phyloP scores from a whole-genome alignment of 2,329 filamentous ascomycete genomes.

The Leptoxyphium fumago region DNA sequence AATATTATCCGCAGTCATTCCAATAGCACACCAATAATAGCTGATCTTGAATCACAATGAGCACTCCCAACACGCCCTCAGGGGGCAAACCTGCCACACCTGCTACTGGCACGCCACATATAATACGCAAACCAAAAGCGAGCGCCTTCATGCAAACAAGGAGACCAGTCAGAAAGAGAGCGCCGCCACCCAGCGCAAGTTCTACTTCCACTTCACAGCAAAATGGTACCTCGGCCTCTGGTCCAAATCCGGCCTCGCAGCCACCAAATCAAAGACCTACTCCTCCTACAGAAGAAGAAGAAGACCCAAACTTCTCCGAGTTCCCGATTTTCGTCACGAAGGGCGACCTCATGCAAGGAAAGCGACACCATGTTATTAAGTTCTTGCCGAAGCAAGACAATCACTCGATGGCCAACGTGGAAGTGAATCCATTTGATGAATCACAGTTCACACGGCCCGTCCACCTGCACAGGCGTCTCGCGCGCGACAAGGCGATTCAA shows the following conservation, averaged over 20 bases:
- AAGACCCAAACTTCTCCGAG: constrained; percentile 27
- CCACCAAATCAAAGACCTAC: not conserved
- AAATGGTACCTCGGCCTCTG: not conserved
- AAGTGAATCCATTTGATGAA: constrained; percentile 56
- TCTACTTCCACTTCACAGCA: too few species aligned
- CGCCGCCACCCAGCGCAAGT: not conserved
- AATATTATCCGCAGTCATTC: too few species aligned
- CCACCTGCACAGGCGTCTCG: constrained; percentile 76
- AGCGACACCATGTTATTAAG: constrained; percentile 79
- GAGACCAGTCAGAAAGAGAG: not conserved
- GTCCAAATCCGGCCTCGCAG: not conserved
- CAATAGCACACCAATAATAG: too few species aligned
- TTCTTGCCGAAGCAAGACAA: constrained; percentile 43
- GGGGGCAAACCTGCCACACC: constrained; percentile 1
- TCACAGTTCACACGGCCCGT: constrained; percentile 78
- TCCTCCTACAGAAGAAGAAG: constrained; percentile 7
- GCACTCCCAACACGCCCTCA: not conserved
- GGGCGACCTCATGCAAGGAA: constrained; percentile 58
- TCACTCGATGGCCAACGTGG: constrained; percentile 9
- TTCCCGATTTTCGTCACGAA: constrained; percentile 73
- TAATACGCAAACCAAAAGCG: not conserved
- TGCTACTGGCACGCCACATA: not conserved
- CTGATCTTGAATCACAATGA: not conserved
- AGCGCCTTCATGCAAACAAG: not conserved
- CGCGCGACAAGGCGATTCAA: constrained; percentile 50